Percentiles rank a stretch among this genome's conserved stretches.
These are phyloP conservation scores for Candida khao-thaluensis DNA, from an alignment of 805 yeast species.

Conservation along the genomic window DNA sequence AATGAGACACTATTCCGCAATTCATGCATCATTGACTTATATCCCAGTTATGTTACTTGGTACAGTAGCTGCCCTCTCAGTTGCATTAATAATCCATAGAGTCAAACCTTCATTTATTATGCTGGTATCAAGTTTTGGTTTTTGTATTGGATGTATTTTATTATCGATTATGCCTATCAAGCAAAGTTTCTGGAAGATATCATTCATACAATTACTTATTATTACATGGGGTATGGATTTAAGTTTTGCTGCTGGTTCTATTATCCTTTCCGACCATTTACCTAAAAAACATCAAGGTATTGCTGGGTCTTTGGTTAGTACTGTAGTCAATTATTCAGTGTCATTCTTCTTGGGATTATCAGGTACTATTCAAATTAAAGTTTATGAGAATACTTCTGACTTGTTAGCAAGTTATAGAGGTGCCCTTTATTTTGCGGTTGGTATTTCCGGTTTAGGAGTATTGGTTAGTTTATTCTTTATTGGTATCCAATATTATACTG, in stretches of 20 bases:
- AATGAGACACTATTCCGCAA: conserved; percentile 45
- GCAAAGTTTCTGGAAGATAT: conserved; percentile 58
- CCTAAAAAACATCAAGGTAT: conserved; percentile 71
- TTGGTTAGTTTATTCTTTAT: conserved; percentile 28
- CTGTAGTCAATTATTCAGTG: conserved; percentile 70
- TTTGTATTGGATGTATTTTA: conserved; percentile 53
- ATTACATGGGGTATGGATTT: conserved; percentile 75
- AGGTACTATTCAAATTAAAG: conserved; percentile 55
- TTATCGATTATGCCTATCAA: conserved; percentile 55
- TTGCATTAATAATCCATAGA: conserved; percentile 47
- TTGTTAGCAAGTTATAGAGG: conserved; percentile 49
- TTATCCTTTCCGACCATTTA: conserved; percentile 56
- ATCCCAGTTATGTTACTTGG: conserved; percentile 54
- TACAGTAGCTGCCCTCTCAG: conserved; percentile 50
- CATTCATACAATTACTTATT: conserved; percentile 55
- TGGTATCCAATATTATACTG: conserved; percentile 3
- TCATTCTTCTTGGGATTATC: conserved; percentile 71
- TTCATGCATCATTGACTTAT: conserved; percentile 38
- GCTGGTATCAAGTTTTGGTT: conserved; percentile 50
- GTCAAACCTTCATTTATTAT: conserved; percentile 52
- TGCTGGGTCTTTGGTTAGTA: conserved; percentile 72
- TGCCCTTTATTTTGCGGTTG: conserved; percentile 61
- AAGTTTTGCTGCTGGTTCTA: conserved; percentile 72
- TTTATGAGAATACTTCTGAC: conserved; percentile 12
- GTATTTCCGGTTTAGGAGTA: conserved; percentile 52